phyloP scores from a whole-genome alignment of 1,284 basidiomycete genomes.

The Tremellales sp. region DNA sequence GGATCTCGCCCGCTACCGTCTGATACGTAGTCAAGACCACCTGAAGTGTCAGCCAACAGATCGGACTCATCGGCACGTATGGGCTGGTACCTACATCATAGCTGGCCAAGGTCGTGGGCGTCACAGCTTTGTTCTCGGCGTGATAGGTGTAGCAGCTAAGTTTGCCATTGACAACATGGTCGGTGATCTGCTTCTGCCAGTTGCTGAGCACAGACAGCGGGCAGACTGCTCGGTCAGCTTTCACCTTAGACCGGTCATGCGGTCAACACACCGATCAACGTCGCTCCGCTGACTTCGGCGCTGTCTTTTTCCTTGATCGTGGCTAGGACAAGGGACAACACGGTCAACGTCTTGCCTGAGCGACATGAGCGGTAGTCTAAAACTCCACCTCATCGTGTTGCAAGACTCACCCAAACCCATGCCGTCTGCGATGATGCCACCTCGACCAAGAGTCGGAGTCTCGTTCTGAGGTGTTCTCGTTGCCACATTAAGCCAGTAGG shows the following conservation, averaged over 20 bases:
- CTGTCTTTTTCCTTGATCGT: slow-evolving; percentile 62
- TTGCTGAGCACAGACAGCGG: slow-evolving; percentile 84
- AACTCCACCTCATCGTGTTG: not conserved
- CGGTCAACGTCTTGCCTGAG: slow-evolving; percentile 74
- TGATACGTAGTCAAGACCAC: slow-evolving; percentile 88
- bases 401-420: slow-evolving; percentile 62
- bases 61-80: not conserved
- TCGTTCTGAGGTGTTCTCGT: slow-evolving; percentile 69
- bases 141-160: slow-evolving; percentile 66
- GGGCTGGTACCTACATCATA: slow-evolving; percentile 55
- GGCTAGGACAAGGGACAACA: slow-evolving; percentile 68
- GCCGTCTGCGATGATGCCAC: slow-evolving; percentile 79
- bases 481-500: slow-evolving; percentile 57
- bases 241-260: not conserved
- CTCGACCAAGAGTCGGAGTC: slow-evolving; percentile 66
- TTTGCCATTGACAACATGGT: slow-evolving; percentile 62
- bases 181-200: slow-evolving; percentile 82
- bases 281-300: slow-evolving; percentile 58
- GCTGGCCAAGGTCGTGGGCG: slow-evolving; percentile 58
- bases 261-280: slow-evolving; percentile 63
- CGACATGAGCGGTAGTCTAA: slow-evolving; percentile 2
- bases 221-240: slow-evolving; percentile 56
- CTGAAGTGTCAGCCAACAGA: slow-evolving; percentile 12
- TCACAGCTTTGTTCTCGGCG: slow-evolving; percentile 57
- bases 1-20: slow-evolving; percentile 47